These are phyloP conservation scores for Cyanodermella asteris DNA, from an alignment of 2,329 filamentous ascomycete genomes.

Conservation along the genomic window DNA sequence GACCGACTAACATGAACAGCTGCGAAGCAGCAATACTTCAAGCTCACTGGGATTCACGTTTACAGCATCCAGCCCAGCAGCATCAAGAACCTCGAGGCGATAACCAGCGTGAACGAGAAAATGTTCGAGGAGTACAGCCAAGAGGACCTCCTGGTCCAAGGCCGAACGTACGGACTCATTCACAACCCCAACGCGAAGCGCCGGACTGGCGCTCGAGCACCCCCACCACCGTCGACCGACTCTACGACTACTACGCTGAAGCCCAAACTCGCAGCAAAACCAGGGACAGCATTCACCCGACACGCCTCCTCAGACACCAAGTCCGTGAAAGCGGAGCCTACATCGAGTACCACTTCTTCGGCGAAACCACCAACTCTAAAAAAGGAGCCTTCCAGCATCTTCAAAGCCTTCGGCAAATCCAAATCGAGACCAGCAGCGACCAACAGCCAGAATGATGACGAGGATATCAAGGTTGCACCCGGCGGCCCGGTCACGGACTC, in stretches of 20 bases:
- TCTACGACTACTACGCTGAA: conserved; percentile 3
- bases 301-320: conserved; percentile 6
- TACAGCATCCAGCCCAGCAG: conserved; percentile 58
- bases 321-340: neutral
- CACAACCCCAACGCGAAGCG: conserved; percentile 35
- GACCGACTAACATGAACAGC: conserved; percentile 27
- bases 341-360: conserved; percentile 13
- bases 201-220: conserved; percentile 23
- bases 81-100: conserved; percentile 36
- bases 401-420: conserved; percentile 57
- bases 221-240: conserved; percentile 13
- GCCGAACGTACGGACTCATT: conserved; percentile 50
- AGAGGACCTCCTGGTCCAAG: conserved; percentile 37
- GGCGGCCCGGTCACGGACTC: conserved; percentile 15
- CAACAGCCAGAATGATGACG: conserved; percentile 27
- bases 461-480: too few species aligned
- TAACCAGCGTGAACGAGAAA: conserved; percentile 48
- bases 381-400: conserved; percentile 42
- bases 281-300: conserved; percentile 1
- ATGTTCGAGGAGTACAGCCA: conserved; percentile 31
- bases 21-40: conserved; percentile 43
- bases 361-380: conserved; percentile 27
- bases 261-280: neutral
- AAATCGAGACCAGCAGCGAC: conserved; percentile 30
- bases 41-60: conserved; percentile 60